Evolutionary conservation across 202 grass and related monocot genomes (phyloP).

Genomic region (Hordeum pubiflorum): DNA sequence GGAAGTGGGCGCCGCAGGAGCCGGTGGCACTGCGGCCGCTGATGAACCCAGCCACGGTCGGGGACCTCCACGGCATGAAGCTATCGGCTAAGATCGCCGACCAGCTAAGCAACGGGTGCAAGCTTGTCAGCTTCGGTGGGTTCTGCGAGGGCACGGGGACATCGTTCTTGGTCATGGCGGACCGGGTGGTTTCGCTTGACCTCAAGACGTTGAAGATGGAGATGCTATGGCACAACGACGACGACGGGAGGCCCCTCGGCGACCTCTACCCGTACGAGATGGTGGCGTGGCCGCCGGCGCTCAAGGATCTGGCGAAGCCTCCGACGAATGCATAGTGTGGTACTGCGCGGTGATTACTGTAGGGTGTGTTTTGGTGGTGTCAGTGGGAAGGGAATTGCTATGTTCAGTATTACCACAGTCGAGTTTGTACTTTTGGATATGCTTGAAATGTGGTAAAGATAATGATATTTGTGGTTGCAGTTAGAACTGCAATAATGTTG

Average conservation of each 20-base stretch:
- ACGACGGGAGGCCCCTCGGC: constrained; percentile 17
- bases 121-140: constrained; percentile 40
- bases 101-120: constrained; percentile 32
- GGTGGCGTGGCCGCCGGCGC: constrained; percentile 42
- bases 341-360: neutral
- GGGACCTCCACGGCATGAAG: constrained; percentile 26
- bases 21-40: constrained; percentile 16
- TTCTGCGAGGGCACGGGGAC: constrained; percentile 40
- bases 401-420: neutral
- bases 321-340: neutral
- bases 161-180: constrained; percentile 48
- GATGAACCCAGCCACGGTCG: constrained; percentile 19
- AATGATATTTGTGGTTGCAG: neutral
- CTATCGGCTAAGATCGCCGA: constrained; percentile 47
- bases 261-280: constrained; percentile 48
- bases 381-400: neutral
- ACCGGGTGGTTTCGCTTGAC: constrained; percentile 40
- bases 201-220: constrained; percentile 17
- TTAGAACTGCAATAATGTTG: neutral
- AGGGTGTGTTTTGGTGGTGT: neutral
- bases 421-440: neutral
- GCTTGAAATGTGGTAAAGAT: neutral
- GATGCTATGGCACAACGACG: constrained; percentile 34
- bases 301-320: neutral
- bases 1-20: constrained; percentile 31